phyloP scores from a whole-genome alignment of 164 flowering plant genomes.

The Berberis thunbergii region DNA sequence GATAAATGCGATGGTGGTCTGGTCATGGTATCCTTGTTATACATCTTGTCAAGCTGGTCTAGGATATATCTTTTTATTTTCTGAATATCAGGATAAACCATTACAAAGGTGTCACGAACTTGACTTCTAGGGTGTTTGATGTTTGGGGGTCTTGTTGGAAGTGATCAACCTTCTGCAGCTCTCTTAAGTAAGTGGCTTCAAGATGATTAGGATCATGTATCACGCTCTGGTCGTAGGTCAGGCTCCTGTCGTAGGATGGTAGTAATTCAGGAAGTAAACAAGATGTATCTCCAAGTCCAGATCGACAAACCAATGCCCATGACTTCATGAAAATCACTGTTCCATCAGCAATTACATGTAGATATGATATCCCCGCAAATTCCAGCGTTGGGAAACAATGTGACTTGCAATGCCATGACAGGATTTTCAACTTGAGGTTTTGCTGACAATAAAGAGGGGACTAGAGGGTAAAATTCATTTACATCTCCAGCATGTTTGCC shows the following conservation, averaged over 20 bases:
- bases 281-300: neutral
- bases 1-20: neutral
- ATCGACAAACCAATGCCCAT: conserved; percentile 1
- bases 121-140: too few relatives aligned
- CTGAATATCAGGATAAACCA: too few relatives aligned
- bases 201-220: neutral
- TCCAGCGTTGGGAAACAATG: conserved; percentile 1
- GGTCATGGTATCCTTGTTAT: neutral
- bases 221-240: too few relatives aligned
- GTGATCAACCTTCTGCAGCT: too few relatives aligned
- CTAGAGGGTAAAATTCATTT: neutral
- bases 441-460: neutral
- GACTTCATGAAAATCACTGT: neutral
- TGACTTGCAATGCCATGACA: neutral
- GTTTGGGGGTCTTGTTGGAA: too few relatives aligned
- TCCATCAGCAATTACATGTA: neutral
- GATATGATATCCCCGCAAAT: neutral
- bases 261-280: neutral
- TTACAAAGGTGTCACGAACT: too few relatives aligned
- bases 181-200: neutral
- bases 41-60: neutral
- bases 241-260: neutral
- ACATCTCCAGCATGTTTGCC: neutral
- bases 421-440: neutral
- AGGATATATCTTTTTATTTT: neutral